Evolutionary conservation across 768 basidiomycete species (phyloP), one percentile per base, ranked within the genome.

Genomic region (Clathrus columnatus): DNA sequence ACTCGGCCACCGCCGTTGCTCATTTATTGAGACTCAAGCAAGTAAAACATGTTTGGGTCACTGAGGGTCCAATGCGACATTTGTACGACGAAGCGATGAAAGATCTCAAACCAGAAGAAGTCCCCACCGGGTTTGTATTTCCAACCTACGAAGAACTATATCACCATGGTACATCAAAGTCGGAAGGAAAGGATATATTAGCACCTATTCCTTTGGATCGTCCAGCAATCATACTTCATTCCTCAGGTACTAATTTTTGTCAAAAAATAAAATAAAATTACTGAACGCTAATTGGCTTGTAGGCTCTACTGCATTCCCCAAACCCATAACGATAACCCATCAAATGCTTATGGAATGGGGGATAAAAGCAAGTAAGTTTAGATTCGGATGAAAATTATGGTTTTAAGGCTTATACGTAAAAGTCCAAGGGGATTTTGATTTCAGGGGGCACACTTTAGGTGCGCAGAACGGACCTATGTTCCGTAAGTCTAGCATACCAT

Each of bases 1-100:
- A 70, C 58, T 70, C 73, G 10, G 63, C 61, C 30, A 59, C 58
- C 16, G 72, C 70, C 1, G 60, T 75, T 7, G 65, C 64, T 0
- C 70, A 74, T 59, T 63, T 75, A 4, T 58, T 73, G 11, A 36
- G 45, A 16, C 51, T 58, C 45, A 67, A 60, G 7, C 55, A 57
- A 2, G 59, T 60, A 3, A 61, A 53, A 0, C 63, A 67, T 17
- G 20, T 69, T 7, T 58, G 67, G 45, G 63, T 62, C 23, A 60
- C 61, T 24, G 43, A 50, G 7, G 65, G 67, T 4, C 46, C 60
- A 2, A 64, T 63, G 55, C 52, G 59, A 29, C 56, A 54, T 7
- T 52, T 69, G 11, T 59, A 49, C 24, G 43, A 32, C 21, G 30
- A 50, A 1, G 63, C 55, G 16, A n/a, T 48, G 30, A 26, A 1